These are phyloP conservation scores for Paramecium tetraurelia DNA, from an alignment of 73 alveolate species.

Conservation along the genomic window DNA sequence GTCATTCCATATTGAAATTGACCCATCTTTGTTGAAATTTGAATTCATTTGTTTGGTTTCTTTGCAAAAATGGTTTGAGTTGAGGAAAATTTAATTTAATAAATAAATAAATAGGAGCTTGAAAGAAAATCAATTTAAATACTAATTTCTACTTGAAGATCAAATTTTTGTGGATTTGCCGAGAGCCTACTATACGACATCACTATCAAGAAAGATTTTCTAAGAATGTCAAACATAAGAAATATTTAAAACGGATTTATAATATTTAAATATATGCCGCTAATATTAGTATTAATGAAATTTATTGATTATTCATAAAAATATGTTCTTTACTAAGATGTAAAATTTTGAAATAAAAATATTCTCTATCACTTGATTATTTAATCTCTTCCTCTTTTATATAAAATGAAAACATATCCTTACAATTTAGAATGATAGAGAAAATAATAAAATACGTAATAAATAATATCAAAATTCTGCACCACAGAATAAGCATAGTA, in stretches of 20 bases:
- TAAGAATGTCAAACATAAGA: neutral
- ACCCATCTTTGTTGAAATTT: neutral
- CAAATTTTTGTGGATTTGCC: neutral
- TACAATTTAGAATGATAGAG: neutral
- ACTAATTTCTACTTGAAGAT: neutral
- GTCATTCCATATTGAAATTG: neutral
- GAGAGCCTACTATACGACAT: neutral
- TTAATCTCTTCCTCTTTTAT: too few species aligned
- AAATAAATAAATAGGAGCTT: neutral
- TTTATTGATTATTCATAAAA: neutral
- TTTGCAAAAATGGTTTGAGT: neutral
- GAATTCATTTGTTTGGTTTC: neutral
- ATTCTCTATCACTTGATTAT: too few species aligned
- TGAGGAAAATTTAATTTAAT: neutral
- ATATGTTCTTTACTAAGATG: neutral
- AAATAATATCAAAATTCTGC: neutral
- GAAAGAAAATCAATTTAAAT: neutral
- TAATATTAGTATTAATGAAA: neutral
- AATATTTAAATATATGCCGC: neutral
- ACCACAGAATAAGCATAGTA: conserved; percentile 14
- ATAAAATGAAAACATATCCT: neutral
- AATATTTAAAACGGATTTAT: neutral
- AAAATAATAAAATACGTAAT: neutral
- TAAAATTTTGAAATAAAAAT: neutral
- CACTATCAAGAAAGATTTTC: neutral